Conservation (phyloP, 2,329 filamentous ascomycete genomes). For the Rhexocercosporidium sp. region DNA sequence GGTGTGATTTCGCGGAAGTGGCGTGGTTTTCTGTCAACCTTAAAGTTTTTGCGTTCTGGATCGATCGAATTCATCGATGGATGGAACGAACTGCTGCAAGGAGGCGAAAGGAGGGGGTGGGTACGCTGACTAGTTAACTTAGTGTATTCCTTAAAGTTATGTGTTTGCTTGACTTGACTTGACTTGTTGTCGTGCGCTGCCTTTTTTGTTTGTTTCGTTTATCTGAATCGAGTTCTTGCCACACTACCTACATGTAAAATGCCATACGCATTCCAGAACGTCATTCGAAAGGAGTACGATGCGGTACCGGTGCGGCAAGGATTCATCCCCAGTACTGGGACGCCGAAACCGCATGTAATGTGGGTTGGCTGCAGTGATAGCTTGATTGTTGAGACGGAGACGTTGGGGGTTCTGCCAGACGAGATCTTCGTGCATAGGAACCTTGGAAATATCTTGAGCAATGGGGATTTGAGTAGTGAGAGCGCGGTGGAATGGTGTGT, state of each 20-base stretch:
- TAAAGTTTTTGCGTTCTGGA: background rate
- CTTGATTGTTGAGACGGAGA: conserved; percentile 67
- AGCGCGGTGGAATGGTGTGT: conserved; percentile 70
- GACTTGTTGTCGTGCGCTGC: background rate
- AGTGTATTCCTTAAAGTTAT: background rate
- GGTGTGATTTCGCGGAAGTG: conserved; percentile 8
- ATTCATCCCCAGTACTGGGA: conserved; percentile 11
- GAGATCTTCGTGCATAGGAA: conserved; percentile 75
- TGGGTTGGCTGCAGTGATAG: conserved; percentile 75
- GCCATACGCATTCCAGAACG: conserved; percentile 42
- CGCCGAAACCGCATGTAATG: conserved; percentile 53
- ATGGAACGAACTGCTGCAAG: background rate
- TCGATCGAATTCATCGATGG: background rate
- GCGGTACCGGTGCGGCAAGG: background rate
- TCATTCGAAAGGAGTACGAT: conserved; percentile 3
- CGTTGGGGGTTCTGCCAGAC: conserved; percentile 64
- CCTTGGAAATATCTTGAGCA: conserved; percentile 69
- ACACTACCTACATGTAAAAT: conserved; percentile 37
- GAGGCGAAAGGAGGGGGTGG: conserved; percentile 3
- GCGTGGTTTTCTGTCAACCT: conserved; percentile 3
- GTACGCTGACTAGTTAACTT: background rate
- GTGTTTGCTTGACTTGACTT: background rate
- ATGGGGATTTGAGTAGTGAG: conserved; percentile 63
- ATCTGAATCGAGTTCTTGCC: background rate
- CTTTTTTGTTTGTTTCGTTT: background rate